Conservation (phyloP, 352 stramenopile genomes). For the Phytophthora tentaculata region DNA sequence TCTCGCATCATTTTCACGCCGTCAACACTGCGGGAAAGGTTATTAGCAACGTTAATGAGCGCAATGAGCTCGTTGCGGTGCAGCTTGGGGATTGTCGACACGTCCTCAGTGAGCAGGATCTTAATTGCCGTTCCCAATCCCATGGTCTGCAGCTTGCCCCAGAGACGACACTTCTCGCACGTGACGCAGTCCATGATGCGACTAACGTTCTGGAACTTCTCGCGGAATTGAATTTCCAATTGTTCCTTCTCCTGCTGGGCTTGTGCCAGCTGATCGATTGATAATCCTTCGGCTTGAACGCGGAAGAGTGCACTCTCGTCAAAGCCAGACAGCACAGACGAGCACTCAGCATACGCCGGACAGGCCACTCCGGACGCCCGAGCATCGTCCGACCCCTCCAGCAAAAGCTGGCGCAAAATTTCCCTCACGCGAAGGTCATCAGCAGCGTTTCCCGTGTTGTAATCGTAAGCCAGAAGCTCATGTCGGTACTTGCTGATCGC, state of each 20-base stretch:
- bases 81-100: constrained; percentile 75
- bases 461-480: constrained; percentile 95
- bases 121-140: constrained; percentile 97
- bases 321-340: constrained; percentile 84
- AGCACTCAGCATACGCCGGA: constrained; percentile 56
- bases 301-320: constrained; percentile 90
- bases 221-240: constrained; percentile 76
- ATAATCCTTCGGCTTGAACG: constrained; percentile 61
- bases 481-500: constrained; percentile 93
- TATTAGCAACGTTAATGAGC: constrained; percentile 96
- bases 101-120: constrained; percentile 94
- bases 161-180: constrained; percentile 98
- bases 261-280: constrained; percentile 63
- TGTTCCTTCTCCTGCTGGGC: constrained; percentile 66
- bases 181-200: constrained; percentile 99
- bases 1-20: constrained; percentile 81
- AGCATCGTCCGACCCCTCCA: constrained; percentile 56
- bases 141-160: constrained; percentile 98
- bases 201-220: constrained; percentile 98
- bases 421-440: constrained; percentile 80
- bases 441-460: constrained; percentile 92
- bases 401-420: constrained; percentile 75
- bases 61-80: constrained; percentile 97
- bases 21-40: constrained; percentile 79
- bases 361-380: constrained; percentile 43